Evolutionary conservation across 2,329 filamentous ascomycete genomes (phyloP).

Genomic region (Fusarium tjaetaba): DNA sequence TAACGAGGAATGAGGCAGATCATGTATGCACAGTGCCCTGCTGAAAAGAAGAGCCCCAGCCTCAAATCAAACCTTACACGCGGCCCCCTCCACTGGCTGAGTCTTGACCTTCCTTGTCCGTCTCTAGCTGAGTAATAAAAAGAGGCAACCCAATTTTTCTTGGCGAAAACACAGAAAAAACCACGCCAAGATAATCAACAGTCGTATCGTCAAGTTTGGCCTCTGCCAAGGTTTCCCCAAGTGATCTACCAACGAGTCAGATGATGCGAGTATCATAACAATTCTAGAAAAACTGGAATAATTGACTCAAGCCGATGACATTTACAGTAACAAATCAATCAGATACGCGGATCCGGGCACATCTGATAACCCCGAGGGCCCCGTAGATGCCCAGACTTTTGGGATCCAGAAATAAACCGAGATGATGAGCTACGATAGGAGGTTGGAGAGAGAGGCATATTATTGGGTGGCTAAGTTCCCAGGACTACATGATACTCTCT

Average conservation of each 20-base stretch:
- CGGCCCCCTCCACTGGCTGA: neutral
- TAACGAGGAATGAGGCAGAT: neutral
- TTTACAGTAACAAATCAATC: neutral
- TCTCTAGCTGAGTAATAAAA: neutral
- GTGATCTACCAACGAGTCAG: conserved; percentile 3
- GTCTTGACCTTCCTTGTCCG: neutral
- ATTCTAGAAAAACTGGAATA: neutral
- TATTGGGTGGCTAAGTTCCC: neutral
- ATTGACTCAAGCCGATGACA: neutral
- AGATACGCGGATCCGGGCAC: neutral
- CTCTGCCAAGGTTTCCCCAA: conserved; percentile 7
- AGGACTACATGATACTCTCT: neutral
- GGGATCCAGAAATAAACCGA: neutral
- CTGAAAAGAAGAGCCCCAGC: neutral
- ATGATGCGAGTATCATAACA: conserved; percentile 12
- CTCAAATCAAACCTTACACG: neutral
- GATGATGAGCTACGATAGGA: neutral
- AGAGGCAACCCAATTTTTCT: conserved; percentile 3
- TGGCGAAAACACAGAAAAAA: neutral
- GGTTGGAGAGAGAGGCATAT: neutral
- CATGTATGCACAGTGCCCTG: neutral
- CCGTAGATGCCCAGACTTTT: neutral
- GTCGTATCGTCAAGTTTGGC: neutral
- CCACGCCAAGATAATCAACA: conserved; percentile 16
- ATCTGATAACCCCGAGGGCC: neutral